These are phyloP conservation scores for Pisolithus thermaeus DNA, from an alignment of 1,284 basidiomycete genomes.

Conservation along the genomic window DNA sequence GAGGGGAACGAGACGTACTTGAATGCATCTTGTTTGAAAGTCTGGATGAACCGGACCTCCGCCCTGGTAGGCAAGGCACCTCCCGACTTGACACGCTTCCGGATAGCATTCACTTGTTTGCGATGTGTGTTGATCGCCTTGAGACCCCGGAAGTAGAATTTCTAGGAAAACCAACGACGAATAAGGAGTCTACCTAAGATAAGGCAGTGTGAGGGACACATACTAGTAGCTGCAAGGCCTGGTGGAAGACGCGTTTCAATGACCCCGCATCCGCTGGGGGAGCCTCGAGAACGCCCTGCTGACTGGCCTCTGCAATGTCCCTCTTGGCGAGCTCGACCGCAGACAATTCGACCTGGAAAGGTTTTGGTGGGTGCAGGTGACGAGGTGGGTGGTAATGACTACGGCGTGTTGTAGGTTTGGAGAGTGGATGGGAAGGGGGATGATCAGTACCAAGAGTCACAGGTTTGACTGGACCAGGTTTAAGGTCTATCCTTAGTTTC, in stretches of 20 bases:
- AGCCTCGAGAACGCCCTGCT: constrained; percentile 61
- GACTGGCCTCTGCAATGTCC: constrained; percentile 59
- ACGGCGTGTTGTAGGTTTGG: constrained; percentile 2
- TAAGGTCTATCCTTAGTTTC: constrained; percentile 56
- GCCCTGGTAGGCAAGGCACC: constrained; percentile 54
- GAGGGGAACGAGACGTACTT: constrained; percentile 41
- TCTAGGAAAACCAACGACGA: constrained; percentile 36
- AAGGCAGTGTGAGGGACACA: constrained; percentile 19
- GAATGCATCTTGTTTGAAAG: constrained; percentile 56
- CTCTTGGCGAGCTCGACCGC: constrained; percentile 47
- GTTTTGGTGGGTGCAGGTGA: constrained; percentile 20
- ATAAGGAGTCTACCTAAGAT: constrained; percentile 9
- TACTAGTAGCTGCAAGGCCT: constrained; percentile 65
- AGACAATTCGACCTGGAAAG: constrained; percentile 18
- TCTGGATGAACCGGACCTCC: constrained; percentile 62
- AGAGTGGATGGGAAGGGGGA: constrained; percentile 8
- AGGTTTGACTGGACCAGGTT: constrained; percentile 59
- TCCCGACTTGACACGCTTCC: constrained; percentile 47
- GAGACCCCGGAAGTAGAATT: constrained; percentile 74
- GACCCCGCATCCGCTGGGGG: constrained; percentile 56
- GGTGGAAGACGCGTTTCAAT: constrained; percentile 54
- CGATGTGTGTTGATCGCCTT: constrained; percentile 63
- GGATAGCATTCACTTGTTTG: constrained; percentile 47
- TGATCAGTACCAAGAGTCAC: constrained; percentile 18
- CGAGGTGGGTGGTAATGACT: constrained; percentile 24